phyloP scores from a whole-genome alignment of 2,329 filamentous ascomycete genomes.

The Iodosphaeria phyllophila region DNA sequence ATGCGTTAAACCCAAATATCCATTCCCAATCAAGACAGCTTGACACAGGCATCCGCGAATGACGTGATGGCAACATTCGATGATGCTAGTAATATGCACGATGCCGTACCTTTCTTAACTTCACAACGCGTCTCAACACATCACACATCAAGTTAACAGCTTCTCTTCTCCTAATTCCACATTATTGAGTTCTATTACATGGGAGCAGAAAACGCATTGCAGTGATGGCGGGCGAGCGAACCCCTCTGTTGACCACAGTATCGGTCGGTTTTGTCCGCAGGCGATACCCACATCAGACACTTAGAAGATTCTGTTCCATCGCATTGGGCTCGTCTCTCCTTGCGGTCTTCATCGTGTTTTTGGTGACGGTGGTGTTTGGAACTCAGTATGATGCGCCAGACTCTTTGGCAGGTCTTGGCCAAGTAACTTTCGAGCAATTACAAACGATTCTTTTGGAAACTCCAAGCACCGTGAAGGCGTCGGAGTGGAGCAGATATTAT shows the following conservation, averaged over 20 bases:
- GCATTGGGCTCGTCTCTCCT: conserved; percentile 34
- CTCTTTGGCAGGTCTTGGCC: no score
- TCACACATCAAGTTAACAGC: no score
- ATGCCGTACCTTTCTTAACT: no score
- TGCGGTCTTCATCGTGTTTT: conserved; percentile 27
- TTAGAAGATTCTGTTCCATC: conserved; percentile 49
- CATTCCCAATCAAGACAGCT: no score
- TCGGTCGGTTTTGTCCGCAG: conserved; percentile 29
- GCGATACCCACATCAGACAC: conserved; percentile 38
- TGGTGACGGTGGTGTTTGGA: conserved; percentile 19
- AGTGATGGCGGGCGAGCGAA: conserved; percentile 38
- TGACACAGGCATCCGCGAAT: no score
- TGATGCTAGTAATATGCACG: no score
- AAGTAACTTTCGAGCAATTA: conserved; percentile 31
- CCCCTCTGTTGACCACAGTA: conserved; percentile 49
- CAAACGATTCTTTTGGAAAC: conserved; percentile 37
- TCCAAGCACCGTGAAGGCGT: conserved; percentile 34
- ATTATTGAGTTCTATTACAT: no score
- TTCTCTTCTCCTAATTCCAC: no score
- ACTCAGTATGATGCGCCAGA: conserved; percentile 8
- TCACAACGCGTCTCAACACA: no score
- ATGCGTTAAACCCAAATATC: no score
- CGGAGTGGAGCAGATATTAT: conserved; percentile 64
- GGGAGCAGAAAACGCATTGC: no score
- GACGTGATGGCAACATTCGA: no score